Base-by-base conservation (phyloP, 2,329 filamentous ascomycete genomes). In the Diaporthe ampelina region DNA sequence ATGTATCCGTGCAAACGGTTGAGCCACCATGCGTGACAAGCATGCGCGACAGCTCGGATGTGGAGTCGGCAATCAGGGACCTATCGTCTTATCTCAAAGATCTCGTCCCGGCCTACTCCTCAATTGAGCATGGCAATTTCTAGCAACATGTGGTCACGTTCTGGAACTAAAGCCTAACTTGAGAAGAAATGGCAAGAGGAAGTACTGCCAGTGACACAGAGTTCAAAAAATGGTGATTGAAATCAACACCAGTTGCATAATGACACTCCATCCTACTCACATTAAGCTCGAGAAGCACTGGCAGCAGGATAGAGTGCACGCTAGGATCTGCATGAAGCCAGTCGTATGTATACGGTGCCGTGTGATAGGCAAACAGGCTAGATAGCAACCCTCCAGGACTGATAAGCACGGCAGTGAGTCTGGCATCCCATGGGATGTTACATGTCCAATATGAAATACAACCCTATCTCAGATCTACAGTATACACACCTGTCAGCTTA, bases 281-380 rank as follows among this genome's bases (percentile, higher is more conserved):
- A 45, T 48, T 9, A 17, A n/a, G 17, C 3, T 35, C 5, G 4
- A 65, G 45, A 17, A 21, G 2, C 32, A 4, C n/a, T 45, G 58
- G 13, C 11, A 61, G 17, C 26, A 65, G 15, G 40, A 48, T 5
- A 45, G 1, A 63, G 17, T 45, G 43, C 32, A 40, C n/a, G 32
- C 17, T 32, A 63, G n/a, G 13, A 17, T 29, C 26, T n/a, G 26
- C 43, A 35, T 50, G 8, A n/a, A 50, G 40, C 11, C 21, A 50
- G 40, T 32, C 21, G 26, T 29, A 65, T 35, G 58, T 26, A 35
- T 11, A 50, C 21, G 61, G 15, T 43, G 15, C 40, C 40, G 40
- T 43, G 21, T 52, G 45, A 67, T 52, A 52, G 48, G 63, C 63
- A 67, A 63, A 48, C 63, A 67, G 63, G 63, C 63, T 52, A 67